phyloP scores from a whole-genome alignment of 352 stramenopile genomes.

The Pythium dissimile region DNA sequence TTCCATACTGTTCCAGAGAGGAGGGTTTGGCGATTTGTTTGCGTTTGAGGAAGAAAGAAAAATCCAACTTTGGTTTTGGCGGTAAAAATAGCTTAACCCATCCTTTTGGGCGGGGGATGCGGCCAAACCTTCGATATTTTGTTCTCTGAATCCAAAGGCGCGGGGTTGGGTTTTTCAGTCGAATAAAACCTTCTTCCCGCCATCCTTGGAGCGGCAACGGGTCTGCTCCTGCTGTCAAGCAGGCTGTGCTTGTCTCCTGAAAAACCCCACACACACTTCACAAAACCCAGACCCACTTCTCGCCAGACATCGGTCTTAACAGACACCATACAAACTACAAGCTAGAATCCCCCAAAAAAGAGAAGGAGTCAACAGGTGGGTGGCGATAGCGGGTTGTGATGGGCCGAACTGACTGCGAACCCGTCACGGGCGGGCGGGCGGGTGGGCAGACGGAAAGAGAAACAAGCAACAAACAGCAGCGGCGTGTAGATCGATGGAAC shows the following conservation, averaged over 20 bases:
- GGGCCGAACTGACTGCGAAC: constrained; percentile 1
- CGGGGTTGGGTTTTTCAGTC: constrained; percentile 14
- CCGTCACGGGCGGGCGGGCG: constrained; percentile 19
- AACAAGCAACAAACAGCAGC: constrained; percentile 16
- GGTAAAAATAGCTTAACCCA: not conserved
- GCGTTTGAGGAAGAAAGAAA: not conserved
- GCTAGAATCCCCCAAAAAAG: too few relatives aligned
- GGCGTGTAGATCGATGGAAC: constrained; percentile 16
- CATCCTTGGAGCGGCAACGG: constrained; percentile 25
- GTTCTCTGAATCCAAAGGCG: not conserved
- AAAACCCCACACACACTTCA: not conserved
- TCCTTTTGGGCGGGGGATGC: not conserved
- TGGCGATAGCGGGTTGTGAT: not conserved
- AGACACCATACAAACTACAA: constrained; percentile 8
- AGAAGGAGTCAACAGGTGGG: constrained; percentile 7
- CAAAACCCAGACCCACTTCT: not conserved
- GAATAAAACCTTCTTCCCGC: constrained; percentile 28
- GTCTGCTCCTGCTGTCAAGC: constrained; percentile 12
- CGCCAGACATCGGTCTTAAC: not conserved
- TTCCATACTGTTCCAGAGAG: too few relatives aligned
- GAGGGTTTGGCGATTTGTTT: too few relatives aligned
- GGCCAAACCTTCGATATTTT: constrained; percentile 9
- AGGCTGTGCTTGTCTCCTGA: not conserved
- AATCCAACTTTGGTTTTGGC: not conserved
- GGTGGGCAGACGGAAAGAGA: constrained; percentile 21